Evolutionary conservation across 179 eudicot species (phyloP).

Genomic region (Actinidia chinensis): DNA sequence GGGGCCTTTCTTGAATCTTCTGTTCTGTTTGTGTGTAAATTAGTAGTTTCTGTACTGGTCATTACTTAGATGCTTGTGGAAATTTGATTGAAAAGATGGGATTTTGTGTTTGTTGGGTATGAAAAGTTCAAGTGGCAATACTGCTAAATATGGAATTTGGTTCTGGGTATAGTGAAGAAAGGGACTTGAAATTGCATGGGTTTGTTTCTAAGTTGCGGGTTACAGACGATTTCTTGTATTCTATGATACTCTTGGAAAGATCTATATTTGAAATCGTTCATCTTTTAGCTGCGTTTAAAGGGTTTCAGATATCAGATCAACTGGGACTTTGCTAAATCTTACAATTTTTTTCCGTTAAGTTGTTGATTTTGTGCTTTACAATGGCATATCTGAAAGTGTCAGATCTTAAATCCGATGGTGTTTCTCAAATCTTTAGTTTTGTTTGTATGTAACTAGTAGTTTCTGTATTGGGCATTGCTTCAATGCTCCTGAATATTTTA

Average conservation of each 20-base stretch:
- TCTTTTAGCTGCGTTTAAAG: not conserved
- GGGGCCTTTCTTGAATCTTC: not conserved
- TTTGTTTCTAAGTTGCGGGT: too few species aligned
- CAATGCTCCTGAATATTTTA: too few species aligned
- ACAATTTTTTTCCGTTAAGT: not conserved
- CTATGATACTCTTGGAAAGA: too few species aligned
- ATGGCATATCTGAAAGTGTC: not conserved
- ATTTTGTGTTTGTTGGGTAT: too few species aligned
- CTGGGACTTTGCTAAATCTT: not conserved
- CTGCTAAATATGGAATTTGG: too few species aligned
- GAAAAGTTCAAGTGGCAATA: too few species aligned
- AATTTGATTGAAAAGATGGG: too few species aligned
- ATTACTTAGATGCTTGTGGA: too few species aligned
- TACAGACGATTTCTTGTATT: too few species aligned
- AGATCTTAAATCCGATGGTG: not conserved
- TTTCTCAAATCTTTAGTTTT: not conserved
- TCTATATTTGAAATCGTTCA: not conserved
- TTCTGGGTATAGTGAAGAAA: too few species aligned
- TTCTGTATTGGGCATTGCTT: too few species aligned
- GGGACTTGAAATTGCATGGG: too few species aligned
- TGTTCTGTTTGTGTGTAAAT: not conserved
- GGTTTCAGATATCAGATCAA: conserved; percentile 16
- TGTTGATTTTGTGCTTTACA: not conserved
- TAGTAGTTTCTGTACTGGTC: not conserved
- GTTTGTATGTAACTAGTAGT: not conserved